phyloP scores from a whole-genome alignment of 495 filamentous ascomycete genomes.

The Terfezia claveryi region DNA sequence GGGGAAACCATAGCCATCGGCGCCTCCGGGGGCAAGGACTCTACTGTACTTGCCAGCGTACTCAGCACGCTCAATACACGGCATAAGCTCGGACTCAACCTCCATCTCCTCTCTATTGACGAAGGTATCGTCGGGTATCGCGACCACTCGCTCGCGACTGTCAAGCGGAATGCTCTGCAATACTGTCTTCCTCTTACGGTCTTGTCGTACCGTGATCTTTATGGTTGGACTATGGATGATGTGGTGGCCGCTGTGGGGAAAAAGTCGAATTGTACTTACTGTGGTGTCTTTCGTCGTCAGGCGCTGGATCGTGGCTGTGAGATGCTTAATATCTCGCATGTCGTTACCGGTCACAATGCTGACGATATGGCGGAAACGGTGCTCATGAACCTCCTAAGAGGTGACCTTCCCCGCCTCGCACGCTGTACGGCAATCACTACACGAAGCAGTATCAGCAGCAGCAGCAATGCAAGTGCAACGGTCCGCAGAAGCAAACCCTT shows the following conservation, averaged over 20 bases:
- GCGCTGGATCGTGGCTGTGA: slow-evolving; percentile 83
- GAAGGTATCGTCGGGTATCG: slow-evolving; percentile 94
- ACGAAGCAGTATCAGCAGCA: not conserved
- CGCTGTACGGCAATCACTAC: slow-evolving; percentile 87
- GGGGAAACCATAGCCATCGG: slow-evolving; percentile 87
- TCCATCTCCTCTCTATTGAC: slow-evolving; percentile 77
- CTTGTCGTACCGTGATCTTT: slow-evolving; percentile 79
- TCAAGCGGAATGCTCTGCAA: slow-evolving; percentile 77
- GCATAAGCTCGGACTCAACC: slow-evolving; percentile 63
- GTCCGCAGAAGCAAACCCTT: slow-evolving; percentile 87
- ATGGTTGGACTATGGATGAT: slow-evolving; percentile 99
- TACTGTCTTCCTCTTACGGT: slow-evolving; percentile 81
- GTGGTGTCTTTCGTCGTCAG: slow-evolving; percentile 86
- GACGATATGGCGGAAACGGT: slow-evolving; percentile 98
- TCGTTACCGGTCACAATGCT: slow-evolving; percentile 94
- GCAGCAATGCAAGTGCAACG: slow-evolving; percentile 27
- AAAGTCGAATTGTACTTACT: slow-evolving; percentile 71
- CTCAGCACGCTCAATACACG: slow-evolving; percentile 87
- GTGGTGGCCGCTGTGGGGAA: slow-evolving; percentile 83
- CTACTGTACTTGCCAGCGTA: slow-evolving; percentile 82
- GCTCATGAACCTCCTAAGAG: slow-evolving; percentile 86
- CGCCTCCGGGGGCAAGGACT: slow-evolving; percentile 93
- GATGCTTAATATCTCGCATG: slow-evolving; percentile 69
- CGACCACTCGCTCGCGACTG: slow-evolving; percentile 85
- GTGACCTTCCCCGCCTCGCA: slow-evolving; percentile 69